Conservation (phyloP, 2,329 filamentous ascomycete genomes). For the Eutypella sp. region DNA sequence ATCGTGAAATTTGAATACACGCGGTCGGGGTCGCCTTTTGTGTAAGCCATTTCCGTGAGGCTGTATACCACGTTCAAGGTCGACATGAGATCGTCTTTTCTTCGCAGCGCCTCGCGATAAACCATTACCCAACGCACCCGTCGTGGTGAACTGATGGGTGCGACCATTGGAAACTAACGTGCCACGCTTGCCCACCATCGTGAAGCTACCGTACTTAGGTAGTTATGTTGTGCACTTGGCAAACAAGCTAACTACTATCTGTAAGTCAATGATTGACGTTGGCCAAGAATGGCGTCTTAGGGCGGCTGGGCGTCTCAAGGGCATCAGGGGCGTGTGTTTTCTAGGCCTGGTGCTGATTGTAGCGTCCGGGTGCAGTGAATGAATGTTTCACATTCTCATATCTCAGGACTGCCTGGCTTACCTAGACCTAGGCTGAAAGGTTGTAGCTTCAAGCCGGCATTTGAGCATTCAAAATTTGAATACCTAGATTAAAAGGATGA, state of each 20-base stretch:
- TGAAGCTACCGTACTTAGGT: neutral
- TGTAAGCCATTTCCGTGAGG: neutral
- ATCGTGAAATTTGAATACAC: slow-evolving; percentile 5
- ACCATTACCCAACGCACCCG: neutral
- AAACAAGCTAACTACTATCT: no score
- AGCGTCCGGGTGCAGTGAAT: no score
- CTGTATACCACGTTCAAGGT: slow-evolving; percentile 4
- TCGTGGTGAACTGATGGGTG: neutral
- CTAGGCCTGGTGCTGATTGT: no score
- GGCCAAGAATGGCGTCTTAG: neutral
- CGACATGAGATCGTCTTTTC: neutral
- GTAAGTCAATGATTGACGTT: neutral
- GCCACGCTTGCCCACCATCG: slow-evolving; percentile 8
- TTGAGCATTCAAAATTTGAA: no score
- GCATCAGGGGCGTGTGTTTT: no score
- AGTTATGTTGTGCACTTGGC: neutral
- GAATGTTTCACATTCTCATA: no score
- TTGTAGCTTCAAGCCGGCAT: no score
- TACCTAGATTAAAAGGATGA: no score
- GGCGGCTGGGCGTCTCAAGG: no score
- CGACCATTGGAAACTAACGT: slow-evolving; percentile 1
- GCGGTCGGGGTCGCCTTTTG: slow-evolving; percentile 6
- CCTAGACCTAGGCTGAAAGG: no score
- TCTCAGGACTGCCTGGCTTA: no score
- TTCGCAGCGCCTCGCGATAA: neutral